Evolutionary conservation across 176 grass and related monocot species (phyloP), one percentile per base, ranked within the genome.

Genomic region (Microstegium vimineum): DNA sequence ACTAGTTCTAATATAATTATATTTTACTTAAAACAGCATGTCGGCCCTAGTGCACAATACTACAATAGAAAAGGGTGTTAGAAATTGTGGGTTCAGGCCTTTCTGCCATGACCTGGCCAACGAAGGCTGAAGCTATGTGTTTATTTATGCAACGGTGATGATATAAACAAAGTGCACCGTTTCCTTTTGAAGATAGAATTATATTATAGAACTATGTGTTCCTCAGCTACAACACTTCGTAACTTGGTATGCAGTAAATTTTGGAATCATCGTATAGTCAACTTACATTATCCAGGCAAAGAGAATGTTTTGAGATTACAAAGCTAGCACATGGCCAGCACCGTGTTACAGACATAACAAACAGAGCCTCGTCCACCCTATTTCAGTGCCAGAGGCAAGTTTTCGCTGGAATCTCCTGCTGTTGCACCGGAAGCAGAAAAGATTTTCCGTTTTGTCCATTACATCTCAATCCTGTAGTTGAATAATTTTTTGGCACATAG

Each of bases 391-490:
- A 38, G 43, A 28, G 47, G 60, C 35, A 78, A 72, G 43, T 23
- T 73, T 69, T 77, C 27, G 32, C 30, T 77, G 73, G 22, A 51
- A 78, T 77, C 59, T 26, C 60, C 12, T 64, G 27, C 41, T 77
- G 74, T 37, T 51, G 14, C 17, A 12, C 26, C 68, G 35, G 61
- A 79, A 31, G 31, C 34, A 80, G 43, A 73, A 77, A 73, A 49
- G 22, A 73, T 76, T 5, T 73, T 86, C 10, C 6, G 20, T 43
- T 4, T 18, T 41, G 37, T 23, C 28, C 62, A 52, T 80, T 80
- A 68, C 47, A 68, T 47, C 43, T 69, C 74, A 73, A 73, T 81
- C 76, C 13, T 42, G n/a, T 56, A 40, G 85, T 30, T 79, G n/a
- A 74, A 69, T 22, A 10, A 37, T 79, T 27, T 16, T 42, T 56